Evolutionary conservation across 1,284 basidiomycete genomes (phyloP).

Genomic region (Rhodotorula sp.): DNA sequence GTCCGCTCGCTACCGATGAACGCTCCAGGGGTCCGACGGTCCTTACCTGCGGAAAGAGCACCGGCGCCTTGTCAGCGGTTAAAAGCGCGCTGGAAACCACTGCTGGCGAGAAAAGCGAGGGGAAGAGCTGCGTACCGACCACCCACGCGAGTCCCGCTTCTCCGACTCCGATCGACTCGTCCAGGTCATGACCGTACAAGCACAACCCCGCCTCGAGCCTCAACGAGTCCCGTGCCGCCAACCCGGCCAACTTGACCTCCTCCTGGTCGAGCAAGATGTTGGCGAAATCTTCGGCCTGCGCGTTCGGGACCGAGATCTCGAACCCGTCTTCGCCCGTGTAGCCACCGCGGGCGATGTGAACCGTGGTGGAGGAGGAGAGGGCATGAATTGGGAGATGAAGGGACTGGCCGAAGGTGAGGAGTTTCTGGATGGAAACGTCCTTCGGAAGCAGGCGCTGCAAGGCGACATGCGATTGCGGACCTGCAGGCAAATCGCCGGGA

Average conservation of each 20-base stretch:
- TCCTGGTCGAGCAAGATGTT: slow-evolving; percentile 31
- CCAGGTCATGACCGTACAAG: slow-evolving; percentile 90
- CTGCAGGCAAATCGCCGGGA: slow-evolving; percentile 43
- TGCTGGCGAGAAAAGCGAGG: neutral
- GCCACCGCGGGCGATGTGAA: slow-evolving; percentile 89
- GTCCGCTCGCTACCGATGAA: slow-evolving; percentile 87
- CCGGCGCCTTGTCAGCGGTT: too few relatives aligned
- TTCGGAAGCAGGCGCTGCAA: slow-evolving; percentile 73
- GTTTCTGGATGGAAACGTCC: slow-evolving; percentile 57
- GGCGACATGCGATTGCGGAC: slow-evolving; percentile 71
- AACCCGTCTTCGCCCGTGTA: slow-evolving; percentile 99
- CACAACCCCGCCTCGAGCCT: slow-evolving; percentile 98
- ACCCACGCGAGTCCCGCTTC: slow-evolving; percentile 89
- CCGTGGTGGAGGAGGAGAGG: slow-evolving; percentile 59
- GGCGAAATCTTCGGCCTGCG: slow-evolving; percentile 22
- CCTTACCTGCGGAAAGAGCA: slow-evolving; percentile 65
- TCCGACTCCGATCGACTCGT: slow-evolving; percentile 78
- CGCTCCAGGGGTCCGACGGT: slow-evolving; percentile 61
- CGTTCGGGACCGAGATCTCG: slow-evolving; percentile 59
- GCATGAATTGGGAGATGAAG: slow-evolving; percentile 69
- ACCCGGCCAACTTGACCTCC: slow-evolving; percentile 81
- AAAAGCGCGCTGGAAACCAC: too few relatives aligned
- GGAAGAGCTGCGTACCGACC: slow-evolving; percentile 62
- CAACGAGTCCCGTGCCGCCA: slow-evolving; percentile 90
- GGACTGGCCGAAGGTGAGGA: slow-evolving; percentile 73